Conservation (phyloP, 139 green algal genomes). For the Zygnema cylindricum region DNA sequence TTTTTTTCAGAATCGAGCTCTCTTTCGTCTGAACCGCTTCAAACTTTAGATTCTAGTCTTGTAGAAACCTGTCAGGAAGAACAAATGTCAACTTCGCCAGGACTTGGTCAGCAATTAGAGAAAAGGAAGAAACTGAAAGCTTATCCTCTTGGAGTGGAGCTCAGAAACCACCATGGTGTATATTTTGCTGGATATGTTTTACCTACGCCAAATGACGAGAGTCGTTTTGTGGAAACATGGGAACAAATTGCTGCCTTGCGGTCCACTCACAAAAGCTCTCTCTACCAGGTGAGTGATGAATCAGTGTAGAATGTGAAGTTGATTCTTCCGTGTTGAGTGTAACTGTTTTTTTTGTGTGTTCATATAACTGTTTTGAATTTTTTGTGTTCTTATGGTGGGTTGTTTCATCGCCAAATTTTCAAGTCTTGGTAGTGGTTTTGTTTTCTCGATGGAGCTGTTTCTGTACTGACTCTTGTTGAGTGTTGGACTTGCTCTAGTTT, state of each 20-base stretch:
- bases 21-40: too few species aligned
- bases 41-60: too few species aligned
- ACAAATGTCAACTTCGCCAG: too few species aligned
- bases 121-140: too few species aligned
- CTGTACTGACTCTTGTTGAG: too few species aligned
- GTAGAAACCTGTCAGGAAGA: too few species aligned
- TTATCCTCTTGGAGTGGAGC: constrained; percentile 6
- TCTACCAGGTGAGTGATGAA: constrained; percentile 2
- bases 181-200: constrained; percentile 6
- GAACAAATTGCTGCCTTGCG: not conserved
- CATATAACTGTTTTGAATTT: not conserved
- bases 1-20: too few species aligned
- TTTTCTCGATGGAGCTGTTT: too few species aligned
- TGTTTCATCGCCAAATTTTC: too few species aligned
- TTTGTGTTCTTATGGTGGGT: not conserved
- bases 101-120: too few species aligned
- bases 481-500: too few species aligned
- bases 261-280: not conserved
- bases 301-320: not conserved
- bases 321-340: not conserved
- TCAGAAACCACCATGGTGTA: not conserved
- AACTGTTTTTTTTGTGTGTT: not conserved
- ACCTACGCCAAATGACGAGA: not conserved
- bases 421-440: too few species aligned
- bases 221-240: not conserved